phyloP scores from a whole-genome alignment of 106 monocot genomes.

The Hemerocallis citrina region DNA sequence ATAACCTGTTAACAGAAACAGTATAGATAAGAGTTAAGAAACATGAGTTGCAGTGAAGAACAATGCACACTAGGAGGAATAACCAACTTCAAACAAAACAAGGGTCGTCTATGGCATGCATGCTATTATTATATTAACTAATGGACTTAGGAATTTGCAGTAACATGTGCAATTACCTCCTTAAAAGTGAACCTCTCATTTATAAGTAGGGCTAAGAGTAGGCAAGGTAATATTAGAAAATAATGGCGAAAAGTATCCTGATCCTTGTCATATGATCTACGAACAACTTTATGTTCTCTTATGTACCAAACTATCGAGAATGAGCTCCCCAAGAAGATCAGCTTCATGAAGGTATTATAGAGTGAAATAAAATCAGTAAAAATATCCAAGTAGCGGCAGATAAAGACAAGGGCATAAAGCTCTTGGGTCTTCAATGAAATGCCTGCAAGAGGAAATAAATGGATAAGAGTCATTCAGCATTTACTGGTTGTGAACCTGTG shows the following conservation, averaged over 20 bases:
- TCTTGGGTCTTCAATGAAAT: slow-evolving; percentile 84
- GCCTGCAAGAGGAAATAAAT: slow-evolving; percentile 30
- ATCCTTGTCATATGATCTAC: slow-evolving; percentile 74
- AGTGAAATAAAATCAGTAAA: slow-evolving; percentile 52
- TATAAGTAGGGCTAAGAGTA: slow-evolving; percentile 54
- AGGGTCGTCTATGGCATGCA: background rate
- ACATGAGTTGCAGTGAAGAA: background rate
- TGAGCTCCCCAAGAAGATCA: slow-evolving; percentile 75
- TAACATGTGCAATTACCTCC: slow-evolving; percentile 29
- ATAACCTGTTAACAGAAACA: slow-evolving; percentile 45
- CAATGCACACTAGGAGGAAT: background rate
- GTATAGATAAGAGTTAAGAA: background rate
- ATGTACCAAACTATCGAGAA: slow-evolving; percentile 89
- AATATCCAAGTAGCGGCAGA: slow-evolving; percentile 58
- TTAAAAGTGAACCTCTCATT: slow-evolving; percentile 62
- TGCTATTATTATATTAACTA: background rate
- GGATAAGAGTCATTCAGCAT: background rate
- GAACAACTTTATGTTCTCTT: slow-evolving; percentile 67
- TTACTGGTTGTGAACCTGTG: background rate
- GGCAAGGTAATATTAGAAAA: slow-evolving; percentile 55
- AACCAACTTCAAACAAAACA: background rate
- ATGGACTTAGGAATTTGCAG: background rate
- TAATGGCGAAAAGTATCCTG: slow-evolving; percentile 86
- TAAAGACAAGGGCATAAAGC: slow-evolving; percentile 80
- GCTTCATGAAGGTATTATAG: slow-evolving; percentile 79